These are phyloP conservation scores for Grifola frondosa DNA, from an alignment of 1,284 basidiomycete genomes.

Conservation along the genomic window DNA sequence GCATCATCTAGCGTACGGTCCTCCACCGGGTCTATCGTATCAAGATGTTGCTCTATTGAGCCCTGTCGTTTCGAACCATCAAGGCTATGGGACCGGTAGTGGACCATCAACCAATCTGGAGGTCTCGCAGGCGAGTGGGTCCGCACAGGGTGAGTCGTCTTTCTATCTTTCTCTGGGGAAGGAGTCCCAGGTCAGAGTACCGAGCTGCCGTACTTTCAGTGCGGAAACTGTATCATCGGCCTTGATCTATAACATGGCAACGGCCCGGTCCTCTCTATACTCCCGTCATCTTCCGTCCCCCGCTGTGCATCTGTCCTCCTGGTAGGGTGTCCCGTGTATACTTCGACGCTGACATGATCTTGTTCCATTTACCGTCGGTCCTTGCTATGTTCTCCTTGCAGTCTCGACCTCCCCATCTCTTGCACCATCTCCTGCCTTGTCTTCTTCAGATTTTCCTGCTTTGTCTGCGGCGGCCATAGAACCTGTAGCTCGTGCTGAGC, in stretches of 20 bases:
- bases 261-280: slow-evolving; percentile 33
- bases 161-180: slow-evolving; percentile 57
- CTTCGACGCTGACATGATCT: slow-evolving; percentile 36
- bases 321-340: slow-evolving; percentile 30
- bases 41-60: slow-evolving; percentile 38
- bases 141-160: slow-evolving; percentile 65
- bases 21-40: slow-evolving; percentile 63
- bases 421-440: slow-evolving; percentile 46
- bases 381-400: slow-evolving; percentile 41
- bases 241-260: slow-evolving; percentile 44
- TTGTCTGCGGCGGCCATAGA: slow-evolving; percentile 33
- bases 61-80: slow-evolving; percentile 19
- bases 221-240: slow-evolving; percentile 71
- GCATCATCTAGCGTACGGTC: slow-evolving; percentile 46
- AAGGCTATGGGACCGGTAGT: slow-evolving; percentile 23
- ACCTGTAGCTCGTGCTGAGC: slow-evolving; percentile 28
- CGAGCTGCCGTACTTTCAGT: slow-evolving; percentile 80
- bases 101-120: slow-evolving; percentile 27
- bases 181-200: slow-evolving; percentile 72
- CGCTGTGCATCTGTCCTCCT: slow-evolving; percentile 27
- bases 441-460: slow-evolving; percentile 72
- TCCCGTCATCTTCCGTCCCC: slow-evolving; percentile 28
- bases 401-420: slow-evolving; percentile 51
- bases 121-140: slow-evolving; percentile 36
- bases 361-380: slow-evolving; percentile 29